A percentile compares a stretch with the other conserved stretches of the same genome.
Evolutionary conservation across 306 rosid species (phyloP).

Genomic region (Prunus dulcis): DNA sequence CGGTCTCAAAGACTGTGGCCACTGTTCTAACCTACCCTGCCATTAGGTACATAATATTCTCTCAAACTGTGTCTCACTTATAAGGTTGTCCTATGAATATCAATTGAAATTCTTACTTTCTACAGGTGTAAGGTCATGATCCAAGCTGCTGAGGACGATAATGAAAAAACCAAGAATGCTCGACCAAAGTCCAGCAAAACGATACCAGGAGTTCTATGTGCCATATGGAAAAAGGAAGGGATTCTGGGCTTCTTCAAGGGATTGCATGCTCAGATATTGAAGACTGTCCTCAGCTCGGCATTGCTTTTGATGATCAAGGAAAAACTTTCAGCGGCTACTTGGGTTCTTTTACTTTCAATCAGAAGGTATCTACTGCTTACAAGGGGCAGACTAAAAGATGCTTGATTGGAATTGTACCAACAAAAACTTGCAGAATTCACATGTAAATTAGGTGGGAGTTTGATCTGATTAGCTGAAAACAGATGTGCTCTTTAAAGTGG

Average conservation of each 20-base stretch:
- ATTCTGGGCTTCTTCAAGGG: slow-evolving; percentile 84
- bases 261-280: slow-evolving; percentile 90
- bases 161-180: slow-evolving; percentile 36
- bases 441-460: slow-evolving; percentile 19
- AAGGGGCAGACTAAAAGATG: slow-evolving; percentile 42
- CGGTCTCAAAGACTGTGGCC: slow-evolving; percentile 82
- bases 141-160: slow-evolving; percentile 76
- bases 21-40: slow-evolving; percentile 93
- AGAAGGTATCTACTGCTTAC: slow-evolving; percentile 64
- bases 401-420: slow-evolving; percentile 18
- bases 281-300: slow-evolving; percentile 95
- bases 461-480: slow-evolving; percentile 4
- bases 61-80: slow-evolving; percentile 18
- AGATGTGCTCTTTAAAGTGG: neutral
- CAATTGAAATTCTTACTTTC: slow-evolving; percentile 11
- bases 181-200: slow-evolving; percentile 49
- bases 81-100: slow-evolving; percentile 18
- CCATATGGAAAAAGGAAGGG: slow-evolving; percentile 92
- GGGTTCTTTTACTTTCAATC: slow-evolving; percentile 85
- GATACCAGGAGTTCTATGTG: slow-evolving; percentile 40
- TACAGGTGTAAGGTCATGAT: slow-evolving; percentile 97
- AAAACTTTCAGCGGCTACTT: slow-evolving; percentile 76
- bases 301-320: slow-evolving; percentile 98
- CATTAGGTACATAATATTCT: slow-evolving; percentile 60
- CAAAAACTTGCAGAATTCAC: neutral